Evolutionary conservation across 2,329 filamentous ascomycete genomes (phyloP).

Genomic region (Aureobasidium sp.): DNA sequence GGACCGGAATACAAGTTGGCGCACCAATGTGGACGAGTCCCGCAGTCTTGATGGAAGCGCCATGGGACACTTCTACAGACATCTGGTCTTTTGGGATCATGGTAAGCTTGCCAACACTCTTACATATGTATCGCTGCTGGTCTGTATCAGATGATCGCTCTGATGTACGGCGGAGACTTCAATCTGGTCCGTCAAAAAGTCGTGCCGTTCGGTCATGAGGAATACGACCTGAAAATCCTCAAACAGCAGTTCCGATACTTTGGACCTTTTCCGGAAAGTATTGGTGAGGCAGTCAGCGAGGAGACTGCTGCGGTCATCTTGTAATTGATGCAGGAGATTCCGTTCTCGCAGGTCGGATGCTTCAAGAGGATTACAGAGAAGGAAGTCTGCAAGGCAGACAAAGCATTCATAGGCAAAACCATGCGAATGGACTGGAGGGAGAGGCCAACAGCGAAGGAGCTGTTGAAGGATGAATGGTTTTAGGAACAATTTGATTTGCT

Average conservation of each 20-base stretch:
- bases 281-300: constrained; percentile 19
- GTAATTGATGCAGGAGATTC: constrained; percentile 9
- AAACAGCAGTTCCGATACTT: constrained; percentile 21
- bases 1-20: not conserved
- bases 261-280: constrained; percentile 20
- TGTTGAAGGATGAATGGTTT: constrained; percentile 34
- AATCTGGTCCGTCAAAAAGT: not conserved
- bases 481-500: too few relatives aligned
- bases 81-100: not conserved
- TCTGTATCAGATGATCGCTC: not conserved
- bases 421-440: constrained; percentile 38
- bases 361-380: constrained; percentile 19
- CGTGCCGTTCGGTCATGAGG: not conserved
- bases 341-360: constrained; percentile 11
- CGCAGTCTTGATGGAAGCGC: not conserved
- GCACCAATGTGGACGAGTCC: not conserved
- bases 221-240: constrained; percentile 21
- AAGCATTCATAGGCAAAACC: constrained; percentile 32
- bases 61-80: not conserved
- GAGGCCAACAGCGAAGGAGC: constrained; percentile 30
- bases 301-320: constrained; percentile 11
- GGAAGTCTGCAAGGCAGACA: constrained; percentile 27
- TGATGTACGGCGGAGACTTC: not conserved
- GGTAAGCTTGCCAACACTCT: not conserved
- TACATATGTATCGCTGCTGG: not conserved